These are phyloP conservation scores for Hermanozyma aechmeae DNA, from an alignment of 805 yeast species.

Conservation along the genomic window DNA sequence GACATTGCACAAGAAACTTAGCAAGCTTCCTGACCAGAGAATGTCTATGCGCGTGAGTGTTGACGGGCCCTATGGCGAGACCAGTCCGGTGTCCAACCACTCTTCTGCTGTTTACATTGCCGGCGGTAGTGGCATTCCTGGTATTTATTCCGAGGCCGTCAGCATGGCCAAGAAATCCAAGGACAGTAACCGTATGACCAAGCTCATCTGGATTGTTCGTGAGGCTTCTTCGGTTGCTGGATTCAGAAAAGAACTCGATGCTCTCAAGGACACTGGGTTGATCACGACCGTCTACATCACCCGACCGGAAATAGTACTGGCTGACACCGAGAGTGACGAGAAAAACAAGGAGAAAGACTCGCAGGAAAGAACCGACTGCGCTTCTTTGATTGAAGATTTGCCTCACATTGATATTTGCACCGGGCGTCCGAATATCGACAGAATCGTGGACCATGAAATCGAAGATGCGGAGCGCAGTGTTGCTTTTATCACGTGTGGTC, in stretches of 20 bases:
- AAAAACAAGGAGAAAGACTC: too few relatives aligned
- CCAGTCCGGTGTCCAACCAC: constrained; percentile 39
- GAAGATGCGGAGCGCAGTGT: not conserved
- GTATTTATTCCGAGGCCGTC: constrained; percentile 32
- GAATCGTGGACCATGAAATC: not conserved
- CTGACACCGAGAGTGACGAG: too few relatives aligned
- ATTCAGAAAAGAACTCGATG: constrained; percentile 15
- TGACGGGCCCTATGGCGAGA: constrained; percentile 68
- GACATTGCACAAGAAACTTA: constrained; percentile 18
- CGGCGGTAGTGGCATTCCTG: constrained; percentile 73
- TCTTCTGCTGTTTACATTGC: constrained; percentile 52
- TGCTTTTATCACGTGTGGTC: constrained; percentile 24
- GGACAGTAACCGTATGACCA: constrained; percentile 6
- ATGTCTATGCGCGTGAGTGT: constrained; percentile 21
- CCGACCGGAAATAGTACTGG: constrained; percentile 13
- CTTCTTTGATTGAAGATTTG: not conserved
- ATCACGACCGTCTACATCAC: constrained; percentile 30
- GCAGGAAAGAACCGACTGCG: too few relatives aligned
- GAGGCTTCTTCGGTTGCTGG: constrained; percentile 14
- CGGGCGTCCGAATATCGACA: not conserved
- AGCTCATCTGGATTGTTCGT: constrained; percentile 19
- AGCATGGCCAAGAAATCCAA: constrained; percentile 10
- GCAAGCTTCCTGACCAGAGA: constrained; percentile 17
- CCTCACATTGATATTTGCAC: not conserved
- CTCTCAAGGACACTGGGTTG: constrained; percentile 12